phyloP scores from a whole-genome alignment of 805 yeast species.

The Brettanomyces custersianus region DNA sequence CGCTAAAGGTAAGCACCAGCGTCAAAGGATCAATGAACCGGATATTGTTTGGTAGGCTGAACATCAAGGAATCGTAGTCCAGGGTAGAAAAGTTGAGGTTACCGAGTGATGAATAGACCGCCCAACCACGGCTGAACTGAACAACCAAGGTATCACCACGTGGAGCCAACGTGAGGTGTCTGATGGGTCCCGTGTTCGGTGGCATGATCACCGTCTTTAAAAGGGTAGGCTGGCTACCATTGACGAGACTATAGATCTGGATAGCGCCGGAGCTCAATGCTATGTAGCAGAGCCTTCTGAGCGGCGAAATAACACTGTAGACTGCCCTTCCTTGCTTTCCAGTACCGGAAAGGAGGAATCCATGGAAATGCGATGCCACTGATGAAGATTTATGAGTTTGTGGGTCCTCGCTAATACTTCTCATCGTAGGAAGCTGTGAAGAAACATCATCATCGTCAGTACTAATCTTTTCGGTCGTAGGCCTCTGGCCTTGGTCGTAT shows the following conservation, averaged over 20 bases:
- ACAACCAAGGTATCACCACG: slow-evolving; percentile 21
- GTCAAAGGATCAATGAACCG: slow-evolving; percentile 23
- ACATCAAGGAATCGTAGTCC: slow-evolving; percentile 22
- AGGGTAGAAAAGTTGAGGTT: slow-evolving; percentile 33
- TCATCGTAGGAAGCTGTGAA: neutral
- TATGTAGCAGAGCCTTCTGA: slow-evolving; percentile 32
- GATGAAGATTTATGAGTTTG: neutral
- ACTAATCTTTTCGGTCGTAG: slow-evolving; percentile 4
- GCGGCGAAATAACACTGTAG: slow-evolving; percentile 29
- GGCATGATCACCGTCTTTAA: slow-evolving; percentile 27
- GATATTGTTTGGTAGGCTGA: slow-evolving; percentile 12
- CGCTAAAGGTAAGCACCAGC: slow-evolving; percentile 22
- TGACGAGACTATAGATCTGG: slow-evolving; percentile 28
- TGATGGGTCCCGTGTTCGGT: slow-evolving; percentile 25
- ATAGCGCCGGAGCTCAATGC: slow-evolving; percentile 29
- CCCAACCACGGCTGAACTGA: slow-evolving; percentile 35
- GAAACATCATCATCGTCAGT: slow-evolving; percentile 1
- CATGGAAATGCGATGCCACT: neutral
- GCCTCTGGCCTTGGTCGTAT: slow-evolving; percentile 4
- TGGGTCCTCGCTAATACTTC: no score
- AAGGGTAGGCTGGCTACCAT: slow-evolving; percentile 21
- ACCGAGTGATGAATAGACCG: slow-evolving; percentile 38
- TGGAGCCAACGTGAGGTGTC: slow-evolving; percentile 20
- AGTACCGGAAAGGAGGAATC: slow-evolving; percentile 6
- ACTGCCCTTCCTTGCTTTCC: neutral